A percentile compares a stretch with the other conserved stretches of the same genome.
These are phyloP conservation scores for Aspergillus ruber DNA, from an alignment of 2,329 filamentous ascomycete genomes.

Conservation along the genomic window DNA sequence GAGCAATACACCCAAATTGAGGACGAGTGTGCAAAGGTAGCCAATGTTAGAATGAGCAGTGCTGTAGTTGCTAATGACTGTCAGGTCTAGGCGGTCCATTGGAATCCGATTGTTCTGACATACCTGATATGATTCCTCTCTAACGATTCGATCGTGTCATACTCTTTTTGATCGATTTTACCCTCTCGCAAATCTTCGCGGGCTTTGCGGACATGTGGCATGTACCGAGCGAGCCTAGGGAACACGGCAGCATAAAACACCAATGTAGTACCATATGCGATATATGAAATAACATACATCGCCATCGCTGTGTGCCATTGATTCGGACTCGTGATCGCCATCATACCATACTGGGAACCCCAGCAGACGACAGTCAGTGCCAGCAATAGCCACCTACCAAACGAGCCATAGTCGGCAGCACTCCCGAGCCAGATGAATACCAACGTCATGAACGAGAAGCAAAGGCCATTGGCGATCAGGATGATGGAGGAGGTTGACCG, in stretches of 20 bases:
- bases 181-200: constrained; percentile 35
- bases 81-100: constrained; percentile 2
- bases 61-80: constrained; percentile 28
- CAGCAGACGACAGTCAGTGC: constrained; percentile 36
- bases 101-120: background rate
- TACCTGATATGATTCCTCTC: constrained; percentile 38
- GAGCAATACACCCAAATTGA: constrained; percentile 36
- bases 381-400: constrained; percentile 37
- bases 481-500: constrained; percentile 34
- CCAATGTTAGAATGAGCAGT: constrained; percentile 41
- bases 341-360: constrained; percentile 37
- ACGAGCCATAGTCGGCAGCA: constrained; percentile 39
- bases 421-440: constrained; percentile 39
- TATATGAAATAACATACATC: constrained; percentile 35
- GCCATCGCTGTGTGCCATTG: constrained; percentile 39
- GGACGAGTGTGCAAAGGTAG: constrained; percentile 33
- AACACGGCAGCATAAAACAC: constrained; percentile 40
- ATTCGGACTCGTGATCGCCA: constrained; percentile 28
- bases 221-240: constrained; percentile 34
- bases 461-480: constrained; percentile 38
- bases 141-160: constrained; percentile 37
- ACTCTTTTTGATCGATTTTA: constrained; percentile 32
- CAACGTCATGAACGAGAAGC: constrained; percentile 38
- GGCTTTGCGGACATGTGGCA: constrained; percentile 37
- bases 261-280: constrained; percentile 36